Evolutionary conservation across 2,329 filamentous ascomycete genomes (phyloP), one percentile per base, ranked within the genome.

Genomic region (Aspergillus brasiliensis): DNA sequence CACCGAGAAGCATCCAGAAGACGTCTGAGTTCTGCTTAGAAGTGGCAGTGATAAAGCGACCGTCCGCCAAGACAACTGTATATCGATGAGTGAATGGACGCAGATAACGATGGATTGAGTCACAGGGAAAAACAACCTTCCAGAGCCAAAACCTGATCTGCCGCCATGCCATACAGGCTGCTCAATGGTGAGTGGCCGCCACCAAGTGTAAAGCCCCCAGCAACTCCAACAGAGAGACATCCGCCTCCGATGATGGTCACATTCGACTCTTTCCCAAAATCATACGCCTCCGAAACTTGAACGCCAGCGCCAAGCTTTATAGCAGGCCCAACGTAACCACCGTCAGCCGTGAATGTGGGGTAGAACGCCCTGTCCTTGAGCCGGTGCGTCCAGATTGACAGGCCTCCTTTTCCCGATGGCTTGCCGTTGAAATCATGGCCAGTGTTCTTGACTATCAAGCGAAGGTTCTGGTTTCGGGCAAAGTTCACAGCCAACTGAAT

Each of bases 391-490:
- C 67, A 71, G 37, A 71, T 62, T 2, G 64, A 63, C 28, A 70
- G 51, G 3, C 60, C 78, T 2, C 85, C 85, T 54, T 80, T 81
- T n/a, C 86, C 86, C 0, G 85, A 84, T 1, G 83, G 84, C 59
- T 80, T 79, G 13, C 79, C 81, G 28, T 74, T 76, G 57, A 80
- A 83, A 62, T 81, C 78, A 61, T 82, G 79, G 1, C 80, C 79
- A 1, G 80, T 82, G 46, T 80, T 81, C 64, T 79, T 80, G 19
- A 77, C 69, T 5, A 71, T 71, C 8, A 76, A 59, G 7, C 73
- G 74, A 13, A 77, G 68, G 37, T 68, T 68, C 5, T 68, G 59
- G 47, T 73, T 67, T n/a, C 64, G 69, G 19, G 64, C 62, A 56
- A 68, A 66, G 19, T 67, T 67, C 2, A 69, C 63, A 10, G 74